Evolutionary conservation across 169 alveolate genomes (phyloP).

Genomic region (Cyclospora cayetanensis): DNA sequence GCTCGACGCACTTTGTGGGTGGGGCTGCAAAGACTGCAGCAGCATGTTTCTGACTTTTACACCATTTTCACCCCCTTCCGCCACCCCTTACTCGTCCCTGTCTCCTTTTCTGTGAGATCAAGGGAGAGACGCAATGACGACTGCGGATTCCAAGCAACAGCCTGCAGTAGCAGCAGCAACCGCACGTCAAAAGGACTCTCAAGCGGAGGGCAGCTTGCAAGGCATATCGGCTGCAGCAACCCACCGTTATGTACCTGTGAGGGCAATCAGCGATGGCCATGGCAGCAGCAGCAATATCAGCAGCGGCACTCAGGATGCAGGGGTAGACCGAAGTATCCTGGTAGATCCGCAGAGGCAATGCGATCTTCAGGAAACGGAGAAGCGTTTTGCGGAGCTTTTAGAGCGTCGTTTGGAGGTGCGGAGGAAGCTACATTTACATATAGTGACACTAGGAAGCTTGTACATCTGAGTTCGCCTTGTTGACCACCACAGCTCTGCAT

Average conservation of each 20-base stretch:
- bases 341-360: constrained; percentile 26
- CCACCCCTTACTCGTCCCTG: too few species aligned
- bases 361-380: constrained; percentile 7
- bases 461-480: too few species aligned
- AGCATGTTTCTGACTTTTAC: too few species aligned
- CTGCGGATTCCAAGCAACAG: background rate
- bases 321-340: background rate
- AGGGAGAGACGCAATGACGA: too few species aligned
- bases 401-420: background rate
- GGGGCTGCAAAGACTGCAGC: too few species aligned
- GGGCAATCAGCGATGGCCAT: background rate
- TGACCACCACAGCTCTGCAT: too few species aligned
- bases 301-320: constrained; percentile 14
- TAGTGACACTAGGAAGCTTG: too few species aligned
- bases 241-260: constrained; percentile 16
- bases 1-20: too few species aligned
- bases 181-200: background rate
- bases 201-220: background rate
- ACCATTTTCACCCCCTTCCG: too few species aligned
- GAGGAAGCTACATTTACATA: too few species aligned
- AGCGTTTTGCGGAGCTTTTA: background rate
- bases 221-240: constrained; percentile 6
- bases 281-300: constrained; percentile 56
- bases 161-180: constrained; percentile 20
- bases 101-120: too few species aligned